Conservation (phyloP, 192 early-diverging fungal genomes). For the Dissophora globulifera region DNA sequence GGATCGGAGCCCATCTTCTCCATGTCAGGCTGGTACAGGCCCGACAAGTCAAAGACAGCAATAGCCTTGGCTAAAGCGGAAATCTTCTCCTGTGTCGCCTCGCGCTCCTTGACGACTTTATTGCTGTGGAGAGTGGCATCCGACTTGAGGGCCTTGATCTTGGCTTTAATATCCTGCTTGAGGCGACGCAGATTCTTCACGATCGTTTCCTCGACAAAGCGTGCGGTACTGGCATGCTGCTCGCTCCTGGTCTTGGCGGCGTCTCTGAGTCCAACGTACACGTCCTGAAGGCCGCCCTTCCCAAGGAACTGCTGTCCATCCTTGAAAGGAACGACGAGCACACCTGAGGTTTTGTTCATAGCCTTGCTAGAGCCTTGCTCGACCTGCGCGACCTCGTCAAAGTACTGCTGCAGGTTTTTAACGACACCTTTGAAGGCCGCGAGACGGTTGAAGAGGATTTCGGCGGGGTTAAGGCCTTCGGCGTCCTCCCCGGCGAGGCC, state of each 20-base stretch:
- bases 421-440: constrained; percentile 50
- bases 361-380: constrained; percentile 39
- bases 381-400: constrained; percentile 48
- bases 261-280: constrained; percentile 46
- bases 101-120: constrained; percentile 55
- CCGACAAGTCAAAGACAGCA: constrained; percentile 40
- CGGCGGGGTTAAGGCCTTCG: constrained; percentile 51
- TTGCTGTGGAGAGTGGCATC: constrained; percentile 46
- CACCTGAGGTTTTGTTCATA: constrained; percentile 35
- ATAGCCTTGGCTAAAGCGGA: constrained; percentile 46
- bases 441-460: constrained; percentile 54
- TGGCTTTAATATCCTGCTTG: constrained; percentile 57
- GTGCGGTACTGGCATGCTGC: constrained; percentile 47
- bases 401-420: constrained; percentile 52
- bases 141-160: constrained; percentile 47
- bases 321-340: constrained; percentile 48
- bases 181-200: constrained; percentile 47
- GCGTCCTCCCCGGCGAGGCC: constrained; percentile 38
- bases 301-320: constrained; percentile 50
- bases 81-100: constrained; percentile 53
- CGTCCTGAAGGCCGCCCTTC: constrained; percentile 49
- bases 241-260: constrained; percentile 48
- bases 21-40: constrained; percentile 40
- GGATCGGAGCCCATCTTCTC: constrained; percentile 40
- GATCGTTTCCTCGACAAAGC: constrained; percentile 46